phyloP scores from a whole-genome alignment of 2,329 filamentous ascomycete genomes.

The Tolypocladium tropicale region DNA sequence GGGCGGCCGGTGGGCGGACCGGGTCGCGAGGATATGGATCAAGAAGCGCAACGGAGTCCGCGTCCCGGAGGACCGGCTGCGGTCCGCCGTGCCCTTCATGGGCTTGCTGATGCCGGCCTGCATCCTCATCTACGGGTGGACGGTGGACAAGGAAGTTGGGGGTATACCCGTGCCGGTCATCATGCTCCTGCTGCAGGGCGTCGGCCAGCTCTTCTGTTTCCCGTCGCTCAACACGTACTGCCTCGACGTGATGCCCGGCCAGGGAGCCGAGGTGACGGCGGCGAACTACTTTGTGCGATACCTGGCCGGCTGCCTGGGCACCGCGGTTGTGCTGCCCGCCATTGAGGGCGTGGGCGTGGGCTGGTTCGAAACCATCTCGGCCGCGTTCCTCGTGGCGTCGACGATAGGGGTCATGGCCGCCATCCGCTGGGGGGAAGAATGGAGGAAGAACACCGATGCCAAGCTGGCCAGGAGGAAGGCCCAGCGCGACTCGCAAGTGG shows the following conservation, averaged over 20 bases:
- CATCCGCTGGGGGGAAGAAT: conserved; percentile 28
- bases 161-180: conserved; percentile 54
- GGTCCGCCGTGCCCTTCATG: conserved; percentile 46
- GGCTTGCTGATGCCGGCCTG: conserved; percentile 47
- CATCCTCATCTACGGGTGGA: conserved; percentile 53
- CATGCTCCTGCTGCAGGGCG: conserved; percentile 63
- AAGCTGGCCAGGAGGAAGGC: conserved; percentile 6
- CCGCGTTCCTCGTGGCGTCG: conserved; percentile 24
- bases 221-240: conserved; percentile 72
- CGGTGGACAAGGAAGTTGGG: conserved; percentile 36
- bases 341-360: conserved; percentile 68
- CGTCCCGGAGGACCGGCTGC: conserved; percentile 58
- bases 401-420: conserved; percentile 24
- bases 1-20: conserved; percentile 63
- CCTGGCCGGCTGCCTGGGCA: conserved; percentile 60
- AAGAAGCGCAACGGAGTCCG: conserved; percentile 45
- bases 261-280: conserved; percentile 63
- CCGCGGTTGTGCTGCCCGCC: conserved; percentile 62
- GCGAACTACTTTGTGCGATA: conserved; percentile 75
- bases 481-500: not conserved
- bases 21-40: conserved; percentile 55
- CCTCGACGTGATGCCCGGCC: conserved; percentile 64
- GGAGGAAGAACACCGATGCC: conserved; percentile 25
- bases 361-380: conserved; percentile 64
- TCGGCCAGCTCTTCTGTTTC: conserved; percentile 67